Evolutionary conservation across 1,139 yeast genomes (phyloP), one percentile per base, ranked within the genome.

Genomic region (Pichia kudriavzevii): DNA sequence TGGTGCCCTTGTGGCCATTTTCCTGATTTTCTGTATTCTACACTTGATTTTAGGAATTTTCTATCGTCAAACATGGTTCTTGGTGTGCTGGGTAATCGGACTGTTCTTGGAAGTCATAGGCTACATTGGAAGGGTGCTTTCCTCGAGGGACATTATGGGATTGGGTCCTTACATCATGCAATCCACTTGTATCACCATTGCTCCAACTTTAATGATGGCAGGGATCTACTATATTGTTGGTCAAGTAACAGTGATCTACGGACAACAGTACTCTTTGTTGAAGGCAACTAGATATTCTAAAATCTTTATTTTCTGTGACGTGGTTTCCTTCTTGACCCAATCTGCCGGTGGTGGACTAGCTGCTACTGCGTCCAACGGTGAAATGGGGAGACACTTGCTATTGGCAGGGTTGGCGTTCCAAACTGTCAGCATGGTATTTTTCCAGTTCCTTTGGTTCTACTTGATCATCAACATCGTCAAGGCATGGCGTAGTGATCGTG

Each of bases 321-420:
- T 39, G 5, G 15, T 44, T 10, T 73, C 91, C 2, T 63, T 85
- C 38, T 58, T 75, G 8, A 58, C 84, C 26, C 95, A 83, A 56
- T 94, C 82, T 5, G 75, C 69, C 13, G 95, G 94, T 23, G 83
- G 83, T 33, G 93, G 88, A 16, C n/a, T n/a, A n/a, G 5, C 30
- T 15, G 12, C 35, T 12, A 15, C 4, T 22, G 30, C 26, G 8
- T 5, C 15, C 4, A 14, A 13, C 4, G 3, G 3, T 7, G 7
- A 8, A 13, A 8, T 66, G 0, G 95, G 95, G 26, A 72, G 81
- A 1, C 64, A 80, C 55, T 63, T 79, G 35, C 81, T 85, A 79
- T 72, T 84, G 44, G 94, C 75, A 2, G 96, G 95, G 19, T 68
- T 85, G 41, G 74, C 75, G 0, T 63, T 82, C 46, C 95, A 87